Percentiles rank a stretch among this genome's conserved stretches.
Conservation (phyloP, 352 stramenopile species). For the Globisporangium acanthophoron region DNA sequence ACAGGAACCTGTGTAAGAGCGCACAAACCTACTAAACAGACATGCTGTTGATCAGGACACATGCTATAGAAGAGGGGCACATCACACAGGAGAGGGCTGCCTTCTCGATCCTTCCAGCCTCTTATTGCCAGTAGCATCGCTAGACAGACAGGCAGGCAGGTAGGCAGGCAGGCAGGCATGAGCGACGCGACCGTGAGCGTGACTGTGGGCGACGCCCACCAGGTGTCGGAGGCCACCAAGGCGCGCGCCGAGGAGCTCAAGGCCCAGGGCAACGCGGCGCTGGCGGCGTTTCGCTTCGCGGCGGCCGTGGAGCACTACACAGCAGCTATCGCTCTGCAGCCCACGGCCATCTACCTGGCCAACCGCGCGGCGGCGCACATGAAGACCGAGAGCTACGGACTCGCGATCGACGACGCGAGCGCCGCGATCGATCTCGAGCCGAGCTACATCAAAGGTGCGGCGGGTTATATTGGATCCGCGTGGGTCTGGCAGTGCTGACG, state of each 20-base stretch:
- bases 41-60: too few species aligned
- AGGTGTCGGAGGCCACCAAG: constrained; percentile 58
- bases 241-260: constrained; percentile 76
- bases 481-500: too few species aligned
- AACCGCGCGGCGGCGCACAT: constrained; percentile 96
- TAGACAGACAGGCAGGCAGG: neutral
- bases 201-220: constrained; percentile 44
- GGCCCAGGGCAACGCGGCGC: constrained; percentile 74
- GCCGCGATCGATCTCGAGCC: constrained; percentile 92
- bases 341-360: constrained; percentile 91
- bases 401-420: constrained; percentile 96
- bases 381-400: constrained; percentile 97
- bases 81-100: too few species aligned
- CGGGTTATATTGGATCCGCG: neutral
- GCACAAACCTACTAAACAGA: too few species aligned
- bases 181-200: constrained; percentile 28
- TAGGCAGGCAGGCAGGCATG: constrained; percentile 6
- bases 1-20: too few species aligned
- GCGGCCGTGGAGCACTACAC: constrained; percentile 87
- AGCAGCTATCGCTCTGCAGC: constrained; percentile 80
- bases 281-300: constrained; percentile 78
- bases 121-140: neutral
- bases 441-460: constrained; percentile 93
- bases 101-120: too few species aligned
- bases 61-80: too few species aligned